Evolutionary conservation across 768 basidiomycete species (phyloP), one percentile per base, ranked within the genome.

Genomic region (Pulveroboletus sp.): DNA sequence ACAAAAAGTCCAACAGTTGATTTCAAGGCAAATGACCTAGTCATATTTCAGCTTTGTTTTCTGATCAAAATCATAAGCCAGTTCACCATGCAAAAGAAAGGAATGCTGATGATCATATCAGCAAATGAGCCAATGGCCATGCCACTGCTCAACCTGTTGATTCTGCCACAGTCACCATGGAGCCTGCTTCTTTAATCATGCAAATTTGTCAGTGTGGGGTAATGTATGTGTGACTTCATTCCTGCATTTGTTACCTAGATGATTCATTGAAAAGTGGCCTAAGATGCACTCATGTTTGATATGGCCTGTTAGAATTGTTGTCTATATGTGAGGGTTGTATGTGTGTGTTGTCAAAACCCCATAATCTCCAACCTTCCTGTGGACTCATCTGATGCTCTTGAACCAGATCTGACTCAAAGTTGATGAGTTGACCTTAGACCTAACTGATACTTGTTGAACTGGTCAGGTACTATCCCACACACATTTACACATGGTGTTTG

Each of bases 1-100:
- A 94, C 35, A 96, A 76, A 47, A 85, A 71, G 65, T 96, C 91
- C 66, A 92, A 76, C 8, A 96, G 78, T 62, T 94, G 87, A 70
- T 92, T 87, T 47, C 86, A 78, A 6, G 91, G 90, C 70, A 96
- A 84, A 79, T 72, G 24, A 85, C 85, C 57, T 89, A 88, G 16
- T 75, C 66, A 2, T 73, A 76, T 64, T 86, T 89, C 32, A 71
- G 78, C 68, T 85, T 89, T 14, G 81, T 74, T 76, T 79, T 80
- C 85, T 66, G 27, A 54, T 35, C 20, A 36, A 34, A 40, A 44
- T 30, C 42, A 41, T 51, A 14, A 64, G 52, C 53, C 19, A 42
- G 31, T 32, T 45, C 24, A 11, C 7, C 0, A 11, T 27, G 34
- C 11, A 8, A 52, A 24, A 43, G 32, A 53, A 47, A 39, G 34